Percentiles rank a stretch among this genome's conserved stretches.
Evolutionary conservation across 2,329 filamentous ascomycete species (phyloP).

Genomic region (Tympanopsis confertula): DNA sequence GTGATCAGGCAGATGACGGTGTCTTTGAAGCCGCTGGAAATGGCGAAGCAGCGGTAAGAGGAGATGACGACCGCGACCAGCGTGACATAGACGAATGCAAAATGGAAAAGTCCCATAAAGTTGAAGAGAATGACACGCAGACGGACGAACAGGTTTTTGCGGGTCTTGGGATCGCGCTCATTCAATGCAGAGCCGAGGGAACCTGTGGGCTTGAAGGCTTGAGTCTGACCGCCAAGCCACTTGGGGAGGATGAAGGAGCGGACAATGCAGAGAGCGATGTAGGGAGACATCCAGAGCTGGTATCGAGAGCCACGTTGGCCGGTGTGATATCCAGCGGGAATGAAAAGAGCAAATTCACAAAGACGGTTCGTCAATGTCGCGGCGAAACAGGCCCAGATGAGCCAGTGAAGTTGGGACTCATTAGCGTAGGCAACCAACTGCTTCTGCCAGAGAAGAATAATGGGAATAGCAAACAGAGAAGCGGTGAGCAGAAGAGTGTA

Average conservation of each 20-base stretch:
- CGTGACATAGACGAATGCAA: conserved; percentile 39
- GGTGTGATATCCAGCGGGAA: conserved; percentile 46
- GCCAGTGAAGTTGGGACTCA: conserved; percentile 41
- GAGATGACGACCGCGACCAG: conserved; percentile 35
- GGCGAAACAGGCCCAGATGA: conserved; percentile 42
- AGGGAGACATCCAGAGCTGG: conserved; percentile 52
- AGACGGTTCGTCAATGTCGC: conserved; percentile 37
- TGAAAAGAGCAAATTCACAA: conserved; percentile 44
- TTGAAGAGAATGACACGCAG: conserved; percentile 41
- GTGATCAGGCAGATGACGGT: conserved; percentile 41
- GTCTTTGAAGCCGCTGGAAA: conserved; percentile 21
- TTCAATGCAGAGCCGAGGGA: conserved; percentile 42
- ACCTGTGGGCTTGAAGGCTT: conserved; percentile 50
- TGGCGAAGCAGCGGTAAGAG: conserved; percentile 34
- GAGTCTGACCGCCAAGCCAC: conserved; percentile 46
- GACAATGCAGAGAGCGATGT: conserved; percentile 44
- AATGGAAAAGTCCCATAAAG: conserved; percentile 42
- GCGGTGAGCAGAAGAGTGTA: conserved; percentile 42
- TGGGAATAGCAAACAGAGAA: conserved; percentile 44
- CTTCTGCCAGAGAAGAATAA: conserved; percentile 44
- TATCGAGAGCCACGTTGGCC: conserved; percentile 42
- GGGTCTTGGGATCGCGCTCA: conserved; percentile 39
- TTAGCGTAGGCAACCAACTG: conserved; percentile 43
- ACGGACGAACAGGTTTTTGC: conserved; percentile 39
- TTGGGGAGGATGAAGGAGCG: conserved; percentile 44